Evolutionary conservation across 75 land plant species (phyloP).

Genomic region (Cupressus sempervirens): DNA sequence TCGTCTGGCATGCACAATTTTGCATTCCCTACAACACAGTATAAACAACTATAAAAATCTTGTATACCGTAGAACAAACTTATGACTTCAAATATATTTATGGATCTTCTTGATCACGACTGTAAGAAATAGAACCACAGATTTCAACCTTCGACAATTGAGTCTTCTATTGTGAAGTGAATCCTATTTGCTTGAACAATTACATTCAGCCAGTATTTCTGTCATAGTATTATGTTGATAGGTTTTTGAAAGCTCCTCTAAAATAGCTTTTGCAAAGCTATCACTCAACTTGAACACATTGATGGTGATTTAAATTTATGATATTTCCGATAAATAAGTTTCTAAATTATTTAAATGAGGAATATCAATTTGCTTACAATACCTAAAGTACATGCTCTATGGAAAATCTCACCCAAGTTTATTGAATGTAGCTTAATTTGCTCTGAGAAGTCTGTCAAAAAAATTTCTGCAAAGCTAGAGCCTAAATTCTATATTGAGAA

Average conservation of each 20-base stretch:
- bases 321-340: not conserved
- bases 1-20: not conserved
- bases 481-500: no score
- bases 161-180: not conserved
- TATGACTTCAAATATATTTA: not conserved
- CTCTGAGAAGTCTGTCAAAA: not conserved
- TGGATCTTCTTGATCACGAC: not conserved
- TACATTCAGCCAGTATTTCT: not conserved
- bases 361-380: not conserved
- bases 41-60: not conserved
- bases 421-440: not conserved
- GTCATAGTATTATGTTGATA: not conserved
- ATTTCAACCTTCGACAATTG: not conserved
- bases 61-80: not conserved
- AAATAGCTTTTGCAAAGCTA: not conserved
- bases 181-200: not conserved
- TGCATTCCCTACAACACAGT: not conserved
- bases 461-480: no score
- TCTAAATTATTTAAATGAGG: not conserved
- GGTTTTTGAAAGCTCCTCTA: not conserved
- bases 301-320: not conserved
- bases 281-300: not conserved
- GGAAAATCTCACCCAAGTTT: not conserved
- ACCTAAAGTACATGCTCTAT: not conserved
- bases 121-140: not conserved